These are phyloP conservation scores for Aspergillus clavatus DNA, from an alignment of 2,329 filamentous ascomycete species.

Conservation along the genomic window DNA sequence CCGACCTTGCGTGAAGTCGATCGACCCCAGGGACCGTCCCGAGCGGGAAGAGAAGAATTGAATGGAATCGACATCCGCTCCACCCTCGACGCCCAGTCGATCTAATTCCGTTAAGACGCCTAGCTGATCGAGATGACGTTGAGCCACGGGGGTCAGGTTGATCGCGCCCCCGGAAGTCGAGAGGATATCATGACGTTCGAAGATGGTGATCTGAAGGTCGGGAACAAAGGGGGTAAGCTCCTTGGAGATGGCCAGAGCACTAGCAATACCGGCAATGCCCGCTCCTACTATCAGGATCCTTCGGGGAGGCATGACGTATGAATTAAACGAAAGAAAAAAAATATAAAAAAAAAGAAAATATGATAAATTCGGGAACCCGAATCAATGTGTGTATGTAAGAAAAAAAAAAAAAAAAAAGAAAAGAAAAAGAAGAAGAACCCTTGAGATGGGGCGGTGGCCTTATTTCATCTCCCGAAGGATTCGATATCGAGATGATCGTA, in stretches of 20 bases:
- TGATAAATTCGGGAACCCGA: too few species aligned
- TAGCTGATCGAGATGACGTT: constrained; percentile 40
- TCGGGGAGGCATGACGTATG: constrained; percentile 12
- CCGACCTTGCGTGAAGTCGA: constrained; percentile 36
- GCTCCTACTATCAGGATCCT: constrained; percentile 32
- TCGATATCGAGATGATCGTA: background rate
- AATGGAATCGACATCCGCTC: constrained; percentile 38
- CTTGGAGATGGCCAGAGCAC: constrained; percentile 28
- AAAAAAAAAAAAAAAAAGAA: background rate
- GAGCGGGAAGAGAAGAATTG: constrained; percentile 40
- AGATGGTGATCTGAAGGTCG: constrained; percentile 34
- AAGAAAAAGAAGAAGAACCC: background rate
- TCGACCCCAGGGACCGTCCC: constrained; percentile 33
- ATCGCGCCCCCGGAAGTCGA: constrained; percentile 44
- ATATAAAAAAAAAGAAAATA: background rate
- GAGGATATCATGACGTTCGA: constrained; percentile 38
- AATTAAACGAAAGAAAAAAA: too few species aligned
- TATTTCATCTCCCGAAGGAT: background rate
- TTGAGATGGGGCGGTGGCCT: background rate
- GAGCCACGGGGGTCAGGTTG: constrained; percentile 42
- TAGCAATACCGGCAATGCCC: constrained; percentile 33
- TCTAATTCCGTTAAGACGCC: constrained; percentile 38
- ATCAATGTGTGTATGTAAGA: background rate
- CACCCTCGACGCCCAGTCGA: constrained; percentile 36
- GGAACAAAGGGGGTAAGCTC: constrained; percentile 32